phyloP scores from a whole-genome alignment of 495 filamentous ascomycete species.

The Monascus purpureus region DNA sequence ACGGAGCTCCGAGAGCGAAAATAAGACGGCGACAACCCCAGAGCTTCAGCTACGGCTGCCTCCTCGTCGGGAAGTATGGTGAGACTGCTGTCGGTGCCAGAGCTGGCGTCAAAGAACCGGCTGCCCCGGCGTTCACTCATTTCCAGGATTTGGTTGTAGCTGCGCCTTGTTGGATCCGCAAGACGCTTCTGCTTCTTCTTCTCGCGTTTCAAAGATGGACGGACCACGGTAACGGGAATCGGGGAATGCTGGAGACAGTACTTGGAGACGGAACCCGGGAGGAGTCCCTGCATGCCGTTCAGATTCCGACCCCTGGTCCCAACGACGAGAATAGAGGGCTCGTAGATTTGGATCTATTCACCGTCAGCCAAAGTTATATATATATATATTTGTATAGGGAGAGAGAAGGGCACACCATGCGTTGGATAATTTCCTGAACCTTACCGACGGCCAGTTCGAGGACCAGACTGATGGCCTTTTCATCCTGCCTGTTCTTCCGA shows the following conservation, averaged over 20 bases:
- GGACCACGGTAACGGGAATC: conserved; percentile 92
- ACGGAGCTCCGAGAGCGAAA: conserved; percentile 31
- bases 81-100: conserved; percentile 25
- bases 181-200: conserved; percentile 87
- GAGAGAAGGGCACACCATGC: conserved; percentile 50
- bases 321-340: conserved; percentile 89
- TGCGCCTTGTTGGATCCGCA: conserved; percentile 61
- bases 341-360: conserved; percentile 75
- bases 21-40: conserved; percentile 42
- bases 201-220: conserved; percentile 74
- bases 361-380: conserved; percentile 7
- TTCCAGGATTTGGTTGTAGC: conserved; percentile 69
- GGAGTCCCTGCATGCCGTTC: conserved; percentile 77
- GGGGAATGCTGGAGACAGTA: conserved; percentile 94
- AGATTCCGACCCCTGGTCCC: conserved; percentile 80
- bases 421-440: conserved; percentile 81
- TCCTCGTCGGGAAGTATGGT: conserved; percentile 43
- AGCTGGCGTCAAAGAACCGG: conserved; percentile 36
- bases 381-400: not conserved
- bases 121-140: conserved; percentile 41
- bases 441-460: conserved; percentile 88
- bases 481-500: conserved; percentile 59
- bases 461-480: conserved; percentile 75
- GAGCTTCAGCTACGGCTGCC: conserved; percentile 56
- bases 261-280: conserved; percentile 87